Evolutionary conservation across 306 rosid genomes (phyloP).

Genomic region (Ammopiptanthus mongolicus): DNA sequence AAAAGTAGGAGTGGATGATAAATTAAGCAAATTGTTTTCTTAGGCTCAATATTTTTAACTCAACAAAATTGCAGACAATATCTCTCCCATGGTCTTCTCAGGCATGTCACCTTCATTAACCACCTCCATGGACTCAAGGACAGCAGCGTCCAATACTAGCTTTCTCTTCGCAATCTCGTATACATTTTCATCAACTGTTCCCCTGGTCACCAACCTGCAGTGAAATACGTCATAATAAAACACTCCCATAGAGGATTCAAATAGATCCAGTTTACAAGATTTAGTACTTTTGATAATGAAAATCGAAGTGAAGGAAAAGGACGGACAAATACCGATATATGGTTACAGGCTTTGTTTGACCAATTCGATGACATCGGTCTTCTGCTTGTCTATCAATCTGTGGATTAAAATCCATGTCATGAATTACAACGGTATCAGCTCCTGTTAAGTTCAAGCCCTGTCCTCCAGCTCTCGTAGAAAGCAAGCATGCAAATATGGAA

Average conservation of each 20-base stretch:
- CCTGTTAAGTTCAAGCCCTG: conserved; percentile 92
- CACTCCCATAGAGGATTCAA: not conserved
- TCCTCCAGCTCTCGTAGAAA: conserved; percentile 97
- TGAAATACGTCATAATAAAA: not conserved
- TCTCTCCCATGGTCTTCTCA: conserved; percentile 98
- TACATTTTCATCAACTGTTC: conserved; percentile 89
- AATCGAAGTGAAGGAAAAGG: conserved; percentile 1
- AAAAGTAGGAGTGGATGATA: not conserved
- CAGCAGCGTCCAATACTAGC: conserved; percentile 91
- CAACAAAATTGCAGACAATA: conserved; percentile 73
- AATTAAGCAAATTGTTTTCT: not conserved
- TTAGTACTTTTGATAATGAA: not conserved
- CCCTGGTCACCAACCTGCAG: conserved; percentile 81
- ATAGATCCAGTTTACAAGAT: not conserved
- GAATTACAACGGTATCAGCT: conserved; percentile 91
- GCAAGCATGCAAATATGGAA: conserved; percentile 92
- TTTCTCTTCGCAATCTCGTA: conserved; percentile 96
- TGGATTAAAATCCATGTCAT: conserved; percentile 98
- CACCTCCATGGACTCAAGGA: conserved; percentile 76
- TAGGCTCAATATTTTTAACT: conserved; percentile 38
- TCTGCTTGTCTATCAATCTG: conserved; percentile 96
- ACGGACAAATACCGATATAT: conserved; percentile 56
- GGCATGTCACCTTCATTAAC: conserved; percentile 66
- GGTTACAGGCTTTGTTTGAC: conserved; percentile 88
- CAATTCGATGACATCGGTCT: conserved; percentile 93